Evolutionary conservation across 1,284 basidiomycete species (phyloP).

Genomic region (Cutaneotrichosporon cutaneum): DNA sequence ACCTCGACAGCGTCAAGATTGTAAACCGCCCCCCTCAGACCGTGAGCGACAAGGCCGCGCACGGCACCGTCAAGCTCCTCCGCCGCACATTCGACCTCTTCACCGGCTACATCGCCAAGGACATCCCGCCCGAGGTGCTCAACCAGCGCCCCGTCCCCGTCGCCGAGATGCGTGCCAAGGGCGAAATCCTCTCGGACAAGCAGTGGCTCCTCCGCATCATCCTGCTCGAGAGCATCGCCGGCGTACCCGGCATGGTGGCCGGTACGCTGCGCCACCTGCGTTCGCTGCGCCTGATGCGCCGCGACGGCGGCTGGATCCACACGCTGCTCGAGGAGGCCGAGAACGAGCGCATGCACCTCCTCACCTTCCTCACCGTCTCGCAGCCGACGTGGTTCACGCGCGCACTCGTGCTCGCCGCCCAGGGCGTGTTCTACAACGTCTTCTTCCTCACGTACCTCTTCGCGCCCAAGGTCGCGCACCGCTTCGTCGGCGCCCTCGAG

Average conservation of each 20-base stretch:
- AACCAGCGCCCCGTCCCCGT: slow-evolving; percentile 58
- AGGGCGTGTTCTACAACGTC: slow-evolving; percentile 81
- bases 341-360: slow-evolving; percentile 92
- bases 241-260: slow-evolving; percentile 91
- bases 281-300: slow-evolving; percentile 76
- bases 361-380: slow-evolving; percentile 85
- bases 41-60: slow-evolving; percentile 70
- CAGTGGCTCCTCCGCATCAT: slow-evolving; percentile 81
- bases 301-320: slow-evolving; percentile 84
- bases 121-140: slow-evolving; percentile 43
- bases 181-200: slow-evolving; percentile 68
- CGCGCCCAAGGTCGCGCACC: slow-evolving; percentile 80
- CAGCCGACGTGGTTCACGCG: slow-evolving; percentile 78
- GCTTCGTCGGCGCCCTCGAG: slow-evolving; percentile 92
- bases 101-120: slow-evolving; percentile 70
- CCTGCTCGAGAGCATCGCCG: slow-evolving; percentile 86
- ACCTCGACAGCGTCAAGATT: slow-evolving; percentile 59
- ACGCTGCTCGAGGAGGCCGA: slow-evolving; percentile 90
- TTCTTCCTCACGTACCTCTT: slow-evolving; percentile 85
- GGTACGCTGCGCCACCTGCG: slow-evolving; percentile 80
- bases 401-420: slow-evolving; percentile 75
- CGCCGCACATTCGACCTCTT: slow-evolving; percentile 67
- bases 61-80: slow-evolving; percentile 57
- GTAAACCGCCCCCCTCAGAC: slow-evolving; percentile 67
- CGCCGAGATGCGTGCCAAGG: slow-evolving; percentile 67